Evolutionary conservation across 2,329 filamentous ascomycete species (phyloP), one percentile per base, ranked within the genome.

Genomic region (Aspergillus oerlinghausenensis): DNA sequence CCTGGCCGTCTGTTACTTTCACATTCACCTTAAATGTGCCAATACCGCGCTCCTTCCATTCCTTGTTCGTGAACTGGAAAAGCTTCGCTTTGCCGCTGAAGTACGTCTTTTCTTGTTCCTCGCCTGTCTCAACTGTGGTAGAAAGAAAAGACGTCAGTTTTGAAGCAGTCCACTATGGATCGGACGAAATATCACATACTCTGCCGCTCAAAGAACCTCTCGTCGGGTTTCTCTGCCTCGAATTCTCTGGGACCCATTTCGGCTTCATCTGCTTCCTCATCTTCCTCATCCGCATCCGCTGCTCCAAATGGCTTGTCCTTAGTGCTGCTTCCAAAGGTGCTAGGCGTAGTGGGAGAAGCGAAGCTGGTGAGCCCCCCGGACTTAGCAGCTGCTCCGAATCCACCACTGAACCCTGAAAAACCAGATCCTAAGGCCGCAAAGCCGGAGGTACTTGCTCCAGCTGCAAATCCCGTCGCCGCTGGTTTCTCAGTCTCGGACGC

Each of bases 11-110:
- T 4, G 29, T 73, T 61, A 83, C 80, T 2, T 84, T 84, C 14
- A 88, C 86, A 67, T 97, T 96, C 70, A 96, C 82, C 75, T 94
- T 94, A 64, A 96, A 80, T 65, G 88, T 88, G 48, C 92, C 92
- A 3, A 87, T 82, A 11, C 92, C 92, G 52, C 92, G 86, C 75
- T 97, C 93, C 73, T 93, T 93, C 93, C 93, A 97, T 49, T 86
- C 86, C 54, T 83, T 83, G 49, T 81, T 82, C 38, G 88, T 85
- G 66, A 94, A 88, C 56, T 88, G 83, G 77, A 90, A 97, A 57
- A 97, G 84, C 73, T 95, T 96, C 21, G 90, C 88, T 62, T 92
- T 87, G 57, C 88, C 85, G 48, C 85, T 83, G 68, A 93, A 84
- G 50, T 90, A 77, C 1, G 89, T 93, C 21, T 81, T 80, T 72